Percentiles rank a stretch among this genome's conserved stretches.
Evolutionary conservation across 2,329 filamentous ascomycete genomes (phyloP).

Genomic region (Cercospora canescens): DNA sequence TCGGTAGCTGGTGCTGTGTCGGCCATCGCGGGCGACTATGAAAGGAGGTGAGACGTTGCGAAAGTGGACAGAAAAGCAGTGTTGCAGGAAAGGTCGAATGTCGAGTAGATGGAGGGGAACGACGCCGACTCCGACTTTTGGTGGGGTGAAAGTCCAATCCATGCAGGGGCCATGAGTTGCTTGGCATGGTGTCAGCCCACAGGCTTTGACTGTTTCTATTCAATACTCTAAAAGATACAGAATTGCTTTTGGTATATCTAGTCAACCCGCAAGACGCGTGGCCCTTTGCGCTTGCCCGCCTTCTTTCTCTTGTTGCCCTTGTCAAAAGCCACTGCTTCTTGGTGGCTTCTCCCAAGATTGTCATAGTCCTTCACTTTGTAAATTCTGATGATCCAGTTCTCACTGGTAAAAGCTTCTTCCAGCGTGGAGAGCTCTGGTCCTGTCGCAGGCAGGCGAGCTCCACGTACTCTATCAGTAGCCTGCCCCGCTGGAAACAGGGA

Average conservation of each 20-base stretch:
- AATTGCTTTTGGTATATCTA: conserved; percentile 11
- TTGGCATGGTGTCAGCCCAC: background rate
- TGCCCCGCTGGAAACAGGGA: conserved; percentile 88
- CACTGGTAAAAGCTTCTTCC: conserved; percentile 96
- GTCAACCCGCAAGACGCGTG: conserved; percentile 70
- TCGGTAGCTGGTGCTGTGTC: conserved; percentile 29
- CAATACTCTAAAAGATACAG: conserved; percentile 11
- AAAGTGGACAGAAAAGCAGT: background rate
- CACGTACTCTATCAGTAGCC: conserved; percentile 85
- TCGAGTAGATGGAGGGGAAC: conserved; percentile 3
- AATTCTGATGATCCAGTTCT: conserved; percentile 99
- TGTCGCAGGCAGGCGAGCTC: conserved; percentile 74
- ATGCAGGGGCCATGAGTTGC: conserved; percentile 4
- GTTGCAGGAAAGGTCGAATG: background rate
- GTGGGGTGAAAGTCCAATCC: conserved; percentile 6
- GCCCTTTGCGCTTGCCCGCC: conserved; percentile 68
- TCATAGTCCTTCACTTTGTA: conserved; percentile 99
- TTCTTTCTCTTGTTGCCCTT: conserved; percentile 84
- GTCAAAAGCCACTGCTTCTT: conserved; percentile 67
- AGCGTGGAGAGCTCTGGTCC: conserved; percentile 83
- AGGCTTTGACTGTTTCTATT: conserved; percentile 1
- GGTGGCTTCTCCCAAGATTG: conserved; percentile 89
- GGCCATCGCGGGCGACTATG: conserved; percentile 30
- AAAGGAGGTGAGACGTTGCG: background rate
- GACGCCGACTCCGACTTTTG: conserved; percentile 6